Evolutionary conservation across 2,329 filamentous ascomycete species (phyloP), one percentile per base, ranked within the genome.

Genomic region (Alternaria sp.): DNA sequence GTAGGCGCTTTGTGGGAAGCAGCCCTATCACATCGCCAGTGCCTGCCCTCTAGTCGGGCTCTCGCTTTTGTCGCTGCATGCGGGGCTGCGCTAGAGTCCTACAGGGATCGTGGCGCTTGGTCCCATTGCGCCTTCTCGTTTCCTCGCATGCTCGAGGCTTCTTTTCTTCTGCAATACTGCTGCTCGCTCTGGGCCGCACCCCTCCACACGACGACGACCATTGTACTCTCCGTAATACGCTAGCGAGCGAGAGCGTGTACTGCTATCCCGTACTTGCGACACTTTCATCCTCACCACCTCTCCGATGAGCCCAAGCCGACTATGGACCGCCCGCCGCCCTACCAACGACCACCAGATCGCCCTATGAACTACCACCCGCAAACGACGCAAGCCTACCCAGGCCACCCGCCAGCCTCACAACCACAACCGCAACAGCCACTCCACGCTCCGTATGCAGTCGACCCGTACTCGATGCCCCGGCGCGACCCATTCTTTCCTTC

Each of bases 401-500:
- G 66, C 69, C 82, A 81, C 56, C 70, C 78, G 36, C 71, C 79
- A n/a, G 76, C 70, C 23, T 67, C 68, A 28, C 52, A 55, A 45
- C 36, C 67, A 54, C 73, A 74, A 40, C 67, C 73, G 40, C 74
- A 77, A 58, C 72, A 82, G 8, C 57, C 82, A 11, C 70, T 82
- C 43, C 83, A 84, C 65, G 78, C 82, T 50, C 81, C 83, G 49
- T 83, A 81, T 72, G 72, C 80, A 28, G 62, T 68, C 59, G 83
- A 85, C 67, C 81, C 83, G 21, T 84, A 85, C 65, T 79, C 82
- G 6, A 79, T 83, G 59, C 74, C 80, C 52, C 81, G 78, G 61
- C 80, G 81, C 75, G 83, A 85, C 67, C 81, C 83, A 11, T 85
- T 85, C 70, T 71, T 83, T 43, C 80, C 82, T 6, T 71, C 75